A percentile compares a stretch with the other conserved stretches of the same genome.
These are phyloP conservation scores for Micractinium sp. DNA, from an alignment of 139 green algal genomes.

Conservation along the genomic window DNA sequence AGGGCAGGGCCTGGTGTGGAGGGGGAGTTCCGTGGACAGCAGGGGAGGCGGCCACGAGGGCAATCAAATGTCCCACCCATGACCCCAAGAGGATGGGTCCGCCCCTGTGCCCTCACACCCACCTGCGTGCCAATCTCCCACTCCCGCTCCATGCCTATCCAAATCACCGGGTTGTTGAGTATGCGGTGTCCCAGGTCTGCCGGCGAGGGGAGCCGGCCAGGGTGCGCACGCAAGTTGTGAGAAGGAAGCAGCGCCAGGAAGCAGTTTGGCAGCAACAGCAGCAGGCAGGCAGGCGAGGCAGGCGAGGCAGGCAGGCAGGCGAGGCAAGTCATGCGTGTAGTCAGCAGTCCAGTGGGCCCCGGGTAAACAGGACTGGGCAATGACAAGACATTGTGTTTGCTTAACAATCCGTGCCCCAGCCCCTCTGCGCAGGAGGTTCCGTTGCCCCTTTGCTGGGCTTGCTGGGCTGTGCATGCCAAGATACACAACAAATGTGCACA, in stretches of 20 bases:
- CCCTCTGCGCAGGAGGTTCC: too few species aligned
- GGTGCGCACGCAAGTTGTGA: too few species aligned
- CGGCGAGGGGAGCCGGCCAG: not conserved
- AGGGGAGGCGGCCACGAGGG: not conserved
- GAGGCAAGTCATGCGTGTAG: too few species aligned
- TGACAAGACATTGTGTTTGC: not conserved
- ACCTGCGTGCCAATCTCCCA: slow-evolving; percentile 27
- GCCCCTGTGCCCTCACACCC: not conserved
- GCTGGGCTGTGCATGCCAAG: not conserved
- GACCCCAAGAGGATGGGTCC: not conserved
- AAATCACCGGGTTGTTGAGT: slow-evolving; percentile 34
- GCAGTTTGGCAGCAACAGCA: not conserved
- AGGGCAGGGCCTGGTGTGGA: too few species aligned
- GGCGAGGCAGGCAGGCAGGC: too few species aligned
- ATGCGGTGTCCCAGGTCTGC: slow-evolving; percentile 42
- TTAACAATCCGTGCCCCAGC: not conserved
- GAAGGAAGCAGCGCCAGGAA: not conserved
- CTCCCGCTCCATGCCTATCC: slow-evolving; percentile 43
- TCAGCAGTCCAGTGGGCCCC: too few species aligned
- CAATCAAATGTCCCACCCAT: not conserved
- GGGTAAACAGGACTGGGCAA: too few species aligned
- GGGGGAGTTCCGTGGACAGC: too few species aligned
- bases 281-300: too few species aligned
- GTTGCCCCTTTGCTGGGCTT: too few species aligned
- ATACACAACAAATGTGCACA: too few species aligned